Base-by-base conservation (phyloP, 2,329 filamentous ascomycete species). In the Cytospora chrysosperma region DNA sequence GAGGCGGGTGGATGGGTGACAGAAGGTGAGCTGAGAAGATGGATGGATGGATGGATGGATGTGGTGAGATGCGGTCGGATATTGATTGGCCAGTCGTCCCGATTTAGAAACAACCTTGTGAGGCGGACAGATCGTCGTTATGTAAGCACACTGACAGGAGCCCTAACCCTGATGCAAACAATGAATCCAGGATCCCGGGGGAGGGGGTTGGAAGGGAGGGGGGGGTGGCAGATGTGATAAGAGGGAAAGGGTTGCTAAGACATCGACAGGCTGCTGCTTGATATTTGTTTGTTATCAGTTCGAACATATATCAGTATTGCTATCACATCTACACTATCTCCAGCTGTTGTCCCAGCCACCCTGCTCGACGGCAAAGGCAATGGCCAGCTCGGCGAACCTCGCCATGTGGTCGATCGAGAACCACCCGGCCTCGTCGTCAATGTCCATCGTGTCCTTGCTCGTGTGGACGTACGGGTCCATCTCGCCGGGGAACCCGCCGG, bases 331-430 rank as follows among this genome's bases (percentile, higher is more conserved):
- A 2, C 40, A 17, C 62, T 69, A 77, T 67, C 76, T 70, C 76
- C 76, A 77, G 21, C 69, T 67, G 37, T 77, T 77, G 56, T 77
- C 72, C 76, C 76, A 77, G 1, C 76, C 75, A 17, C 72, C 74
- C 68, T 78, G 75, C 63, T 78, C 76, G 15, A 77, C 67, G 1
- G 74, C 72, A 67, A 75, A 77, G 1, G 76, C 75, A 54, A 78
- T 74, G 0, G 76, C 76, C 59, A 78, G 70, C 67, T 77, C 75
- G 0, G 75, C 72, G 64, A 77, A 78, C n/a, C 74, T 70, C 3
- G 76, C 75, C 75, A 77, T 77, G 40, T 77, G 76, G 12, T 77
- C 73, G 19, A 78, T 62, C 2, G 76, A 78, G 62, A 77, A 78
- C 21, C 71, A 67, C 1, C 76, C 76, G 5, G 62, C 70, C 30